Evolutionary conservation across 108 stramenopile species (phyloP), one percentile per base, ranked within the genome.

Genomic region (Fragilaria crotonensis): DNA sequence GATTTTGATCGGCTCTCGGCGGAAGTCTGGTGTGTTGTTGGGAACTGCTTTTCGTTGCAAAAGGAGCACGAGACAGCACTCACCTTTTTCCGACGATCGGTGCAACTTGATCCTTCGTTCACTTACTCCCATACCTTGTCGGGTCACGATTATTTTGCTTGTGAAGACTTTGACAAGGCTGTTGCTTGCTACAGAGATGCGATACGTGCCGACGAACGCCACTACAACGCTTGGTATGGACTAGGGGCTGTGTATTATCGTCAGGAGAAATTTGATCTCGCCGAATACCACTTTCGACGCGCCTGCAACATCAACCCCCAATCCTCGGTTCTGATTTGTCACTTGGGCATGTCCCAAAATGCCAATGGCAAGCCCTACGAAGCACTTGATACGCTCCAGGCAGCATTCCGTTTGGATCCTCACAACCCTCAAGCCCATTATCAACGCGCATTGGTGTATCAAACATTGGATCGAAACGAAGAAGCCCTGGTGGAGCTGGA

Each of bases 11-110:
- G 85, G 22, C 62, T 78, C 59, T 70, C 85, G 45, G 90, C 97
- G 4, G 87, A 95, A 63, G 82, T 90, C 14, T 98, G 96, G 96
- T 98, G 96, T 63, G 90, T 93, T 9, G 89, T 96, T 25, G 97
- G 97, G 7, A 98, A 98, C 59, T 96, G 95, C 73, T 94, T 96
- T 77, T 93, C 94, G 33, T 73, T 97, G 28, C 96, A 97, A 70
- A 97, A 97, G 62, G 97, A 98, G 59, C 95, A 96, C 69, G 96
- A 97, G 71, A 83, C 91, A 25, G 96, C 97, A 3, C 68, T 98
- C 22, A 78, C 85, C 27, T 95, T 95, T 61, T 98, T 98, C 58
- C 77, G 87, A 53, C 64, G 97, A 60, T 94, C 95, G 11, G 72
- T 96, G 25, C 89, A 89, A 60, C 53, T 98, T 25, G 92, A 95